These are phyloP conservation scores for Agapanthus africanus DNA, from an alignment of 106 monocot genomes.

Conservation along the genomic window DNA sequence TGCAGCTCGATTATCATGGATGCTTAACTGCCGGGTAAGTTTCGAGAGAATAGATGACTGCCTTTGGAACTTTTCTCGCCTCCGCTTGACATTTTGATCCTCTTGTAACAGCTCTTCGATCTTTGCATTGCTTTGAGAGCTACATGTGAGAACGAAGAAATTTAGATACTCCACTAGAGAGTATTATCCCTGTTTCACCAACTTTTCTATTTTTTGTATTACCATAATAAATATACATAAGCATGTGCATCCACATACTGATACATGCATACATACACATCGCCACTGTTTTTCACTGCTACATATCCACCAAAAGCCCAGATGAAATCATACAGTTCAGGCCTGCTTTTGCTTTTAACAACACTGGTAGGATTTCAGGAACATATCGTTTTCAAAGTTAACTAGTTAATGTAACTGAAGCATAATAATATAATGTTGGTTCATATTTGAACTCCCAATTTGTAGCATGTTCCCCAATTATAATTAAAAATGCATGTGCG, in stretches of 20 bases:
- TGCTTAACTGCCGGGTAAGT: conserved; percentile 85
- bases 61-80: conserved; percentile 67
- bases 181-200: background rate
- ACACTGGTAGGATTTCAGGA: too few species aligned
- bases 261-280: background rate
- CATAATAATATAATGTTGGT: too few species aligned
- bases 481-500: too few species aligned
- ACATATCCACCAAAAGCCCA: too few species aligned
- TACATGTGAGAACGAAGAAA: conserved; percentile 14
- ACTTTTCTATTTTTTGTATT: background rate
- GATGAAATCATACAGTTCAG: too few species aligned
- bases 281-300: too few species aligned
- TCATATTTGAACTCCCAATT: too few species aligned
- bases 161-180: background rate
- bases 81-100: conserved; percentile 79
- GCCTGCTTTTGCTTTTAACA: too few species aligned
- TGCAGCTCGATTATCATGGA: conserved; percentile 76
- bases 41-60: conserved; percentile 93
- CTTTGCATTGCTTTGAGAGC: conserved; percentile 62
- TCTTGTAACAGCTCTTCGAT: conserved; percentile 92
- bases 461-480: too few species aligned
- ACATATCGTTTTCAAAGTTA: too few species aligned
- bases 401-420: too few species aligned
- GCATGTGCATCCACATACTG: background rate
- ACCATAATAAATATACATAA: background rate